These are phyloP conservation scores for Macrophomina tecta DNA, from an alignment of 2,329 filamentous ascomycete genomes.

Conservation along the genomic window DNA sequence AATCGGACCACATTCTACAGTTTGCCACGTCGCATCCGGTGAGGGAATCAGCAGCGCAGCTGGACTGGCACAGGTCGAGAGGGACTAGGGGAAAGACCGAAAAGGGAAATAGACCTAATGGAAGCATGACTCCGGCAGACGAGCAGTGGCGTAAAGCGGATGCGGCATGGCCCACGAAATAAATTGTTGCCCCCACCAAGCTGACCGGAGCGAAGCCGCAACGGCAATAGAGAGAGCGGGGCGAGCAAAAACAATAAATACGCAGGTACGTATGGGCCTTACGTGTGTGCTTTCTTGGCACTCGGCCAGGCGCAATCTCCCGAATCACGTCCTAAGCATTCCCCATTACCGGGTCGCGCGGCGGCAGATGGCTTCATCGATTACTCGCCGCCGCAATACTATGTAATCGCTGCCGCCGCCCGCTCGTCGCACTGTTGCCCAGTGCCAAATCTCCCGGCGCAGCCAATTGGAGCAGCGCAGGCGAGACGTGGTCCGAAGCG, in stretches of 20 bases:
- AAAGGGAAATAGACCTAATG: background rate
- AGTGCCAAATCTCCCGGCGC: too few species aligned
- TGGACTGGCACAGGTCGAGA: background rate
- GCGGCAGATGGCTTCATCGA: too few species aligned
- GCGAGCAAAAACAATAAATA: background rate
- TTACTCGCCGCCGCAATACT: too few species aligned
- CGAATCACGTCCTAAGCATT: background rate
- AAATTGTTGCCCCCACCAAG: background rate
- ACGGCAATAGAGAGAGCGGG: background rate
- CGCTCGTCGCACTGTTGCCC: too few species aligned
- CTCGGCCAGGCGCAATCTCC: background rate
- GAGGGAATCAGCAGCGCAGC: too few species aligned
- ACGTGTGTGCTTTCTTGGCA: conserved; percentile 4
- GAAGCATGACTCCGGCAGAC: background rate
- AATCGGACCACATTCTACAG: too few species aligned
- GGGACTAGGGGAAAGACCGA: background rate
- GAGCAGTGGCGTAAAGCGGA: background rate
- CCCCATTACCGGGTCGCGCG: background rate
- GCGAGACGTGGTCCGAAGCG: too few species aligned
- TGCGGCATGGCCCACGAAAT: background rate
- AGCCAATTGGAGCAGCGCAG: background rate
- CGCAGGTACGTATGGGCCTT: background rate
- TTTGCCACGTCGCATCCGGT: too few species aligned
- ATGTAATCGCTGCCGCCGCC: background rate
- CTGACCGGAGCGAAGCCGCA: background rate